Evolutionary conservation across 495 filamentous ascomycete genomes (phyloP).

Genomic region (Tuber brumale): DNA sequence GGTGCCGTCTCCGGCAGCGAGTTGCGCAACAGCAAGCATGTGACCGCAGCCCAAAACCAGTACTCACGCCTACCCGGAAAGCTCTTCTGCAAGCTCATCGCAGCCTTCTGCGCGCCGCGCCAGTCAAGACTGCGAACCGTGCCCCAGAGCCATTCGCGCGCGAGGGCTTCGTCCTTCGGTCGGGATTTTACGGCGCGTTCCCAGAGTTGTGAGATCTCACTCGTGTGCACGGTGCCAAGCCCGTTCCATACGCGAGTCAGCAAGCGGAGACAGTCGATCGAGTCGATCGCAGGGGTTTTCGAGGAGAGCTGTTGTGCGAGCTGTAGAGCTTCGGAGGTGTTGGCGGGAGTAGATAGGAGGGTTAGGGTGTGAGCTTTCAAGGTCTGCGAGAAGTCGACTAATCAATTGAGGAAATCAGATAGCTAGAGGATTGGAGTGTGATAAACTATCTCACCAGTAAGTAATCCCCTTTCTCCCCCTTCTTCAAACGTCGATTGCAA

Average conservation of each 20-base stretch:
- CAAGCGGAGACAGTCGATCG: constrained; percentile 47
- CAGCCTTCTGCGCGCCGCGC: constrained; percentile 57
- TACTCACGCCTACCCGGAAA: constrained; percentile 54
- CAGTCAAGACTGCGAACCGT: constrained; percentile 50
- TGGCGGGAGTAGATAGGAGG: constrained; percentile 45
- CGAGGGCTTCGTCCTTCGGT: constrained; percentile 50
- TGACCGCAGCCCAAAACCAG: constrained; percentile 55
- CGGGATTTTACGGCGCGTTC: constrained; percentile 52
- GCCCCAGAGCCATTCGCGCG: constrained; percentile 51
- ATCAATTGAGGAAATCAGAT: constrained; percentile 13
- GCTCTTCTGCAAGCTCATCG: constrained; percentile 55
- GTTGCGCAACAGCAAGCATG: constrained; percentile 45
- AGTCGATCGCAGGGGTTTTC: constrained; percentile 48
- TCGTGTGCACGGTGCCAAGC: constrained; percentile 22
- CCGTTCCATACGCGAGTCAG: constrained; percentile 41
- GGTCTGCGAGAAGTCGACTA: constrained; percentile 42
- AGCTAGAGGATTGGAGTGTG: constrained; percentile 4
- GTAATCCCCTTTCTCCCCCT: constrained; percentile 51
- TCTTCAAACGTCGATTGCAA: constrained; percentile 57
- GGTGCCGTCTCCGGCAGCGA: constrained; percentile 44
- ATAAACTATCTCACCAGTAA: constrained; percentile 27
- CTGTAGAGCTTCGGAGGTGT: constrained; percentile 42
- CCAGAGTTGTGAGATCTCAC: constrained; percentile 48
- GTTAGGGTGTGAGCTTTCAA: constrained; percentile 52
- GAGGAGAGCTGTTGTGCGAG: constrained; percentile 36